A percentile compares a stretch with the other conserved stretches of the same genome.
phyloP scores from a whole-genome alignment of 331 rosid genomes.

The Arachis monticola region DNA sequence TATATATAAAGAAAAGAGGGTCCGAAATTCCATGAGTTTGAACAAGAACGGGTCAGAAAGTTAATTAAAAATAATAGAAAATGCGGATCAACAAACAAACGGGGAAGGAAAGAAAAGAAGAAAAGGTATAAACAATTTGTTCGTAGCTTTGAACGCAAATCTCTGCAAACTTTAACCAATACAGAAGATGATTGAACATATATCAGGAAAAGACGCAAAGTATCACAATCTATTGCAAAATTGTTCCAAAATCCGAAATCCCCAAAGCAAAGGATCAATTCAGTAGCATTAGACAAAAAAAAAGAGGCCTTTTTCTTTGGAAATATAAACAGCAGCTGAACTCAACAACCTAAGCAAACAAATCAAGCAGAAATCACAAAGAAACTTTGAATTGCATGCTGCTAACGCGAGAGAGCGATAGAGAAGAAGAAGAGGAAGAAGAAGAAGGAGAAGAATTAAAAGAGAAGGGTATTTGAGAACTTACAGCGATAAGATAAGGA shows the following conservation, averaged over 20 bases:
- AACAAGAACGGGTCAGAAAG: not conserved
- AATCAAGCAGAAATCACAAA: not conserved
- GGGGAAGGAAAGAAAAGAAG: not conserved
- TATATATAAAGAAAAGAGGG: not conserved
- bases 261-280: not conserved
- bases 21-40: constrained; percentile 3
- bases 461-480: constrained; percentile 11
- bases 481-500: constrained; percentile 36
- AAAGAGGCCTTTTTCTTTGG: not conserved
- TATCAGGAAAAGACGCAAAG: not conserved
- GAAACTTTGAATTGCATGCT: not conserved
- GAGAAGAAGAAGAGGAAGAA: not conserved
- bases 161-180: constrained; percentile 18
- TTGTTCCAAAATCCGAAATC: not conserved
- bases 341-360: not conserved
- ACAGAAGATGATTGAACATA: not conserved
- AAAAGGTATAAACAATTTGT: not conserved
- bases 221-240: not conserved
- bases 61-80: not conserved
- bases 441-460: not conserved
- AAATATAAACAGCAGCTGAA: constrained; percentile 31
- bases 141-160: not conserved
- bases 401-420: not conserved
- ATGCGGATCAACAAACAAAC: not conserved
- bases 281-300: not conserved